These are phyloP conservation scores for Picochlorum sp. DNA, from an alignment of 139 green algal genomes.

Conservation along the genomic window DNA sequence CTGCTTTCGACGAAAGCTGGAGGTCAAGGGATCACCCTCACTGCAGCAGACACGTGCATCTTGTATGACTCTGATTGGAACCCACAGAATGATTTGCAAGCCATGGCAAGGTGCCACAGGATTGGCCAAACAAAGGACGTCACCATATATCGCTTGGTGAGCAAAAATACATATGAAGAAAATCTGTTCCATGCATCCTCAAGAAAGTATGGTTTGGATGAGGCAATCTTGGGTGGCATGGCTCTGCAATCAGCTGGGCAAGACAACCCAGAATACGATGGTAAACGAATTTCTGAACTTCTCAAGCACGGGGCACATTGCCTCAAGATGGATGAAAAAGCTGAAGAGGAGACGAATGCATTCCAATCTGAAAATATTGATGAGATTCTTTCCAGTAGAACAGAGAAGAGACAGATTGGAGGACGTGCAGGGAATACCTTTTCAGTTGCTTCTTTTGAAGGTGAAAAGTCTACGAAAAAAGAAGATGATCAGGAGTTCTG, in stretches of 20 bases:
- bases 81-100: constrained; percentile 84
- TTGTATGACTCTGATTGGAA: constrained; percentile 96
- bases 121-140: constrained; percentile 82
- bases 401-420: constrained; percentile 80
- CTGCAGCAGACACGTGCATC: constrained; percentile 85
- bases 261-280: constrained; percentile 37
- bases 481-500: constrained; percentile 45
- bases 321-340: constrained; percentile 30
- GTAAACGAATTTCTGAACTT: constrained; percentile 69
- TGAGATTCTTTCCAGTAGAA: constrained; percentile 70
- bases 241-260: constrained; percentile 2
- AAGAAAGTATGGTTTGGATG: constrained; percentile 79
- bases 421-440: constrained; percentile 71
- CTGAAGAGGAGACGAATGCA: constrained; percentile 25
- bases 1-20: constrained; percentile 87
- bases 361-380: constrained; percentile 78
- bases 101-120: constrained; percentile 92
- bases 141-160: constrained; percentile 86
- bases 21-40: constrained; percentile 94
- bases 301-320: constrained; percentile 77
- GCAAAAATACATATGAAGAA: constrained; percentile 84
- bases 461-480: not conserved
- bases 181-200: constrained; percentile 56
- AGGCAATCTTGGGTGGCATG: constrained; percentile 78
- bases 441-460: constrained; percentile 59